Base-by-base conservation (phyloP, 2,329 filamentous ascomycete genomes). In the Talaromyces sp. region DNA sequence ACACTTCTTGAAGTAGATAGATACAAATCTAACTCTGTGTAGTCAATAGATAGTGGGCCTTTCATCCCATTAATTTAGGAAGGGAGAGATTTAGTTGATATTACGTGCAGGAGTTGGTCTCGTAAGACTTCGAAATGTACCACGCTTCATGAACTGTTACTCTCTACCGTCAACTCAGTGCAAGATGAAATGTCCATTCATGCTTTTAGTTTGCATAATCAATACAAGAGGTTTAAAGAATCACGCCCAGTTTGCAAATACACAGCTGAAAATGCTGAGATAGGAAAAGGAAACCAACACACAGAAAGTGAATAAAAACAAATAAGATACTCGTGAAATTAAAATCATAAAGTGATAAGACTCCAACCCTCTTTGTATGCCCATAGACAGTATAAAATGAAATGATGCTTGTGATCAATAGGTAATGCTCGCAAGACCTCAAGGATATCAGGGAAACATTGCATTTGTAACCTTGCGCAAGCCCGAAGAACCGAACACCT, bases 401-500 rank as follows among this genome's bases (percentile, higher is more conserved):
- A 58, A 45, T 45, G 56, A 59, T 59, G 37, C 33, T 31, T 33
- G 24, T 48, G 48, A 43, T 48, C 58, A 62, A 56, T 39, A 19
- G 35, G 54, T 54, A 64, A 67, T 45, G 61, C 60, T 65, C 39
- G 67, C 57, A 65, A 62, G 52, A 64, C 41, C 54, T 67, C 48
- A 48, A 67, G 39, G 39, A 65, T 37, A 56, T 62, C 48, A 45
- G 35, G 33, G 67, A 59, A 59, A 59, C 37, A 22, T 45, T n/a
- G 56, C 39, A 59, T 27, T 64, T 59, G 65, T 67, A 68, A 56
- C 67, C 47, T 70, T 71, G 43, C 27, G 56, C 37, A 48, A 65
- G 57, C 39, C 47, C 31, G 33, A 67, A 70, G 69, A 68, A 70
- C 68, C 71, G 70, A 75, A 77, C 75, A 73, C 75, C 75, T 68